These are phyloP conservation scores for Stentor coeruleus DNA, from an alignment of 73 alveolate genomes.

Conservation along the genomic window DNA sequence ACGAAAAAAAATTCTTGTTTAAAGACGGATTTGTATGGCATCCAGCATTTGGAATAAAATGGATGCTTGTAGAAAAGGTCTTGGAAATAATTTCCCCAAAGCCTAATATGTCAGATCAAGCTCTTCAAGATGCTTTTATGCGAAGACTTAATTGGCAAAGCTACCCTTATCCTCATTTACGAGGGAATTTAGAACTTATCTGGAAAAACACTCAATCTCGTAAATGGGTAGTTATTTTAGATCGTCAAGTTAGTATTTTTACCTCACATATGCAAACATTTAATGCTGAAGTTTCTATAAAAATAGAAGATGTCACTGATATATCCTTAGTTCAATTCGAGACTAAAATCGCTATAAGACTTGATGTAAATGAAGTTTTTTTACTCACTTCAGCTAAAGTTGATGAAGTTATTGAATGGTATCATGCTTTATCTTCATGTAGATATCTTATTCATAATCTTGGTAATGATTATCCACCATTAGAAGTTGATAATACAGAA, in stretches of 20 bases:
- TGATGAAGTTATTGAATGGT: conserved; percentile 22
- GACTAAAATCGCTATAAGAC: background rate
- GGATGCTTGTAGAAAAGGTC: background rate
- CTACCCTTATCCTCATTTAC: conserved; percentile 7
- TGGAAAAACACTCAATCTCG: background rate
- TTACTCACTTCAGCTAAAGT: background rate
- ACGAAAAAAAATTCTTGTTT: background rate
- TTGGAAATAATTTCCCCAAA: background rate
- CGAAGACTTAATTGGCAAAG: background rate
- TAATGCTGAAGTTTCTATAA: background rate
- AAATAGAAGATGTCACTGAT: conserved; percentile 18
- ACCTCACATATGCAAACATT: too few species aligned
- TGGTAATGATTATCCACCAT: background rate
- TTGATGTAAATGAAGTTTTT: background rate
- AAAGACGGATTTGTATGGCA: conserved; percentile 9
- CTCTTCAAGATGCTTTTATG: background rate
- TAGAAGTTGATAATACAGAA: background rate
- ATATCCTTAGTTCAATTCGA: background rate
- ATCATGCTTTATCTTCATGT: background rate
- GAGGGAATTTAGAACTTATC: background rate
- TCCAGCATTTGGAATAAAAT: background rate
- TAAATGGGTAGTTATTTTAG: conserved; percentile 7
- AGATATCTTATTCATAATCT: background rate
- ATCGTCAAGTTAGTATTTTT: background rate
- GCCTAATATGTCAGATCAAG: background rate